Base-by-base conservation (phyloP, 164 flowering plant genomes). In the Piper longum region DNA sequence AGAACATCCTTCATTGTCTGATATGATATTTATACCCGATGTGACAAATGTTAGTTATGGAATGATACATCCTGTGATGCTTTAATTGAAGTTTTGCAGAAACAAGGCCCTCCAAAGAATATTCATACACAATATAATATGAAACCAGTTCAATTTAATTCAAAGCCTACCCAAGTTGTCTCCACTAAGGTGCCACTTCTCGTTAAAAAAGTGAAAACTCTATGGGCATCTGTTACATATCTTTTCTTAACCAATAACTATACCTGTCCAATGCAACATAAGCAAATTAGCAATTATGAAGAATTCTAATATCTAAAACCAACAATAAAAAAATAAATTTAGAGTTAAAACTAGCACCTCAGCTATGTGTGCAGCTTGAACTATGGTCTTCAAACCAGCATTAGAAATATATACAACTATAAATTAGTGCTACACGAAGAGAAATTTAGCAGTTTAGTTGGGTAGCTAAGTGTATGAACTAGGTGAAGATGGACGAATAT, bases 161-260 rank as follows among this genome's bases (percentile, higher is more conserved):
- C 14, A 51, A 48, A 48, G 14, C 52, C 70, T 74, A 89, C 98
- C 91, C 80, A 79, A 57, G 82, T 82, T 56, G 90, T 86, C 71
- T 83, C 87, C 58, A 80, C 51, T 11, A 80, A 67, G 56, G 76
- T 66, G 65, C 70, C 71, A 54, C 67, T 63, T 69, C 71, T 77
- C 54, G 86, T 70, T 56, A 89, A 75, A 56, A 77, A 68, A 75
- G 95, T 79, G 71, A 88, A 88, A 13, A 89, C 83, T 78, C 82
- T 86, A 68, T 74, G 85, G 12, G 89, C 91, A 26, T 79, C 84
- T 57, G 19, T 66, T 16, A 95, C 97, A 74, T 86, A 84, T 77
- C 86, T 78, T 70, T 81, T 86, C 74, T 80, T 59, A 42, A 88
- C 85, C 67, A 82, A 62, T 36, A 90, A 85, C 64, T 92, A 96